Evolutionary conservation across 2,329 filamentous ascomycete species (phyloP).

Genomic region (Akanthomyces lecanii): DNA sequence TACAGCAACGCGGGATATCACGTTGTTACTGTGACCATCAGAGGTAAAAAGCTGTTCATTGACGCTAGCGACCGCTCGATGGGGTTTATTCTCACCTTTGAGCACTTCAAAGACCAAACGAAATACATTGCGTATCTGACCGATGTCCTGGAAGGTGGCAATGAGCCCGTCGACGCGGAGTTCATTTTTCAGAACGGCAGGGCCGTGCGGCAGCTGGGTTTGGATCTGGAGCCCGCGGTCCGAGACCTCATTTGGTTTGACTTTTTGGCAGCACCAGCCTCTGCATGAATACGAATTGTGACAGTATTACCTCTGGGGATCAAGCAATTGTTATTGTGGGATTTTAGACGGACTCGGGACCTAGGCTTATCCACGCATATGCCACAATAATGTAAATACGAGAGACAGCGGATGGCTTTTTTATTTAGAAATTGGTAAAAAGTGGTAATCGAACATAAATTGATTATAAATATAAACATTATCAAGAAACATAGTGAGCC

Average conservation of each 20-base stretch:
- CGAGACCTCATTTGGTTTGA: constrained; percentile 22
- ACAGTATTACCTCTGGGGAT: too few relatives aligned
- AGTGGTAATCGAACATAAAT: background rate
- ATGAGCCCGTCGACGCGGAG: background rate
- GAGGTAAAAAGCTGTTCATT: background rate
- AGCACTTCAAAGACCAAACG: background rate
- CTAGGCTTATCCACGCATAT: too few relatives aligned
- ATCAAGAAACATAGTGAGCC: background rate
- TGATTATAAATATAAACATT: constrained; percentile 4
- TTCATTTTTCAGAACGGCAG: background rate
- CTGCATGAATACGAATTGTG: background rate
- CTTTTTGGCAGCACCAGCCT: background rate
- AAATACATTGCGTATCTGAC: background rate
- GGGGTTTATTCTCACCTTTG: background rate
- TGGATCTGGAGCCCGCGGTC: background rate
- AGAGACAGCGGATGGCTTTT: too few relatives aligned
- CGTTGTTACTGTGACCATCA: constrained; percentile 20
- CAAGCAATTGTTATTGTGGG: too few relatives aligned
- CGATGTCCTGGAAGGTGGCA: background rate
- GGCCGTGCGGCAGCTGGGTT: background rate
- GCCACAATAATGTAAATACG: too few relatives aligned
- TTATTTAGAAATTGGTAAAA: too few relatives aligned
- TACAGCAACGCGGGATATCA: constrained; percentile 22
- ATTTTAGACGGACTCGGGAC: too few relatives aligned
- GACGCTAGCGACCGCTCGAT: constrained; percentile 1